Conservation (phyloP, 2,329 filamentous ascomycete genomes). For the Talaromyces sp. region DNA sequence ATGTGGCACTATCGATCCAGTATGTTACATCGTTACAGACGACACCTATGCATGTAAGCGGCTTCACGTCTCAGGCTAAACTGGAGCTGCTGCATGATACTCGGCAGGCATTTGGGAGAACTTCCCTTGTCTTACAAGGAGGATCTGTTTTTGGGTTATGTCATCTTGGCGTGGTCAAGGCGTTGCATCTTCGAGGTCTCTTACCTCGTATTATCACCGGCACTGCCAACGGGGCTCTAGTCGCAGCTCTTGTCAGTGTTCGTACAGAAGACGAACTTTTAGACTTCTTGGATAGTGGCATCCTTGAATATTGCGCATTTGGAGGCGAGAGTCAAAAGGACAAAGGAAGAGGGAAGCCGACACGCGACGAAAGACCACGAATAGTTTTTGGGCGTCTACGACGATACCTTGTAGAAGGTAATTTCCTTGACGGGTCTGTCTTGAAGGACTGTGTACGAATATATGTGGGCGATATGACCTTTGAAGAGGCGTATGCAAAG, state of each 20-base stretch:
- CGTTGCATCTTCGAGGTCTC: constrained; percentile 71
- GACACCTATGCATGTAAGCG: constrained; percentile 43
- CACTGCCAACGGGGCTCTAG: constrained; percentile 82
- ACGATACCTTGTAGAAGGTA: constrained; percentile 69
- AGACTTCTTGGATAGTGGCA: constrained; percentile 67
- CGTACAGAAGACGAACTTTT: constrained; percentile 82
- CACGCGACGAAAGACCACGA: constrained; percentile 38
- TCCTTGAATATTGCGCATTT: constrained; percentile 79
- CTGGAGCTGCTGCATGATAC: constrained; percentile 82
- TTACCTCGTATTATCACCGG: constrained; percentile 87
- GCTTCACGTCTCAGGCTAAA: constrained; percentile 69
- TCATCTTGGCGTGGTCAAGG: constrained; percentile 85
- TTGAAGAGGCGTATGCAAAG: constrained; percentile 82
- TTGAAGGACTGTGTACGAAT: constrained; percentile 77
- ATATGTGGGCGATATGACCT: constrained; percentile 84
- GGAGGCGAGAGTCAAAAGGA: constrained; percentile 34
- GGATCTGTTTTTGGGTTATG: constrained; percentile 88
- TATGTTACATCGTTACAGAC: constrained; percentile 67
- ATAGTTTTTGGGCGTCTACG: constrained; percentile 62
- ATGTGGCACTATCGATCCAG: constrained; percentile 74
- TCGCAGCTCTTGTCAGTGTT: constrained; percentile 80
- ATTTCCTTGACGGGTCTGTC: constrained; percentile 76
- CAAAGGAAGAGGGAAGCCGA: not conserved
- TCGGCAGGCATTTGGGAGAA: constrained; percentile 80
- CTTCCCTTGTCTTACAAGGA: constrained; percentile 78